Evolutionary conservation across 495 filamentous ascomycete species (phyloP).

Genomic region (Trichoderma gamsii): DNA sequence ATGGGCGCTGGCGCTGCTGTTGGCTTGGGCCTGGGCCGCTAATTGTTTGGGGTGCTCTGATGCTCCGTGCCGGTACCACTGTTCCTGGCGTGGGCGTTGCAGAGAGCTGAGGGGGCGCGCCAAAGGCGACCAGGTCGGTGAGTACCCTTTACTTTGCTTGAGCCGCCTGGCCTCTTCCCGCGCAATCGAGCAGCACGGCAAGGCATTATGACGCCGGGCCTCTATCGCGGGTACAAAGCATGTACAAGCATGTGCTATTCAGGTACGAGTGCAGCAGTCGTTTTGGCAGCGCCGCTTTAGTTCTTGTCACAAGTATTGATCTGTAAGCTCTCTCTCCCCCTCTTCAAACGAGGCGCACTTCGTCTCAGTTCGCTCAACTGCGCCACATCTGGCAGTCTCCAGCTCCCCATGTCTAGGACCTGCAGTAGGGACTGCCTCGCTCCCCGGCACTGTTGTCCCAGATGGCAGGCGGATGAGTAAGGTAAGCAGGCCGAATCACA

Average conservation of each 20-base stretch:
- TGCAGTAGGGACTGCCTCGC: not conserved
- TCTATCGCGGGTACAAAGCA: too few relatives aligned
- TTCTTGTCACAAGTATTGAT: not conserved
- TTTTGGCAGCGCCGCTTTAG: not conserved
- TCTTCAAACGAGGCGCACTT: constrained; percentile 10
- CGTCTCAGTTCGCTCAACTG: constrained; percentile 7
- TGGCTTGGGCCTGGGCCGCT: constrained; percentile 9
- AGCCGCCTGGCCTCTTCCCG: too few relatives aligned
- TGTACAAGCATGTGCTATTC: not conserved
- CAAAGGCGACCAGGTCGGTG: too few relatives aligned
- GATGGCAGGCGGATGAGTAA: not conserved
- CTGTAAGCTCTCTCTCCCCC: not conserved
- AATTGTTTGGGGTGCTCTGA: not conserved
- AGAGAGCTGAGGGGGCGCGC: not conserved
- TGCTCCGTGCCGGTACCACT: not conserved
- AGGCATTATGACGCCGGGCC: too few relatives aligned
- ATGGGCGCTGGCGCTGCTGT: not conserved
- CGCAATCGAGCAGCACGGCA: too few relatives aligned
- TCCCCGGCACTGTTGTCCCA: not conserved
- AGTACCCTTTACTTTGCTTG: too few relatives aligned
- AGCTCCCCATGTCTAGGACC: not conserved
- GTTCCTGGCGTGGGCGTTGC: not conserved
- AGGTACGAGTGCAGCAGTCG: not conserved
- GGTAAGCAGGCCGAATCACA: not conserved
- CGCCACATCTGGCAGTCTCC: not conserved